Base-by-base conservation (phyloP, 148 eudicot species). In the Camellia granthamiana region DNA sequence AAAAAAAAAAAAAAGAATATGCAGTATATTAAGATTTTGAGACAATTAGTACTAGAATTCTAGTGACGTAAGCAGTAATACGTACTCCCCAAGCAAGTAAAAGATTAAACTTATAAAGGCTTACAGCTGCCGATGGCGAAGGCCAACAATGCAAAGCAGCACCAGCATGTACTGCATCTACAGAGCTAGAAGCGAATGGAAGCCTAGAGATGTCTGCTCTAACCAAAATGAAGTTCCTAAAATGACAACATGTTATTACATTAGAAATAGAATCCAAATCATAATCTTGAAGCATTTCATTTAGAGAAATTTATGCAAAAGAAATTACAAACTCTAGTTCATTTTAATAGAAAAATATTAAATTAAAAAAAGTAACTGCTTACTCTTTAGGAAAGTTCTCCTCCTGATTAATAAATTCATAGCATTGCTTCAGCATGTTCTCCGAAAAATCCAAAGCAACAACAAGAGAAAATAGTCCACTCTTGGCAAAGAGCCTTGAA, bases 131-230 rank as follows among this genome's bases (percentile, higher is more conserved):
- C 9, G 98, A 92, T 54, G 99, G 98, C 68, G 98, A 94, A 75
- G 98, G 98, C 99, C 99, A 97, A 82, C 99, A 97, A 80, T 97
- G 99, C 78, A 97, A 81, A 71, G 98, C 99, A 74, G 98, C 98
- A 86, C 97, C 98, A 84, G 99, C 99, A 86, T 97, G 99, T 56
- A 97, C 92, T 71, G 94, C 99, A 86, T 94, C 99, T 62, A 94
- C 60, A 75, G 95, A 90, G 47, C 94, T 76, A 23, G 99, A 88
- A 82, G 90, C 89, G 85, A 97, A 94, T 16, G 99, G 99, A 79
- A 97, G 96, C 82, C 99, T 88, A 21, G 98, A 86, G 74, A 97
- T 91, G 87, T 97, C 99, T 46, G 99, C 99, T 89, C 98, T 89
- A 42, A 97, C 98, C 86, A 94, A 83, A 63, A 87, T 69, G 74